Evolutionary conservation across 106 monocot genomes (phyloP), one percentile per base, ranked within the genome.

Genomic region (Gastrodia elata): DNA sequence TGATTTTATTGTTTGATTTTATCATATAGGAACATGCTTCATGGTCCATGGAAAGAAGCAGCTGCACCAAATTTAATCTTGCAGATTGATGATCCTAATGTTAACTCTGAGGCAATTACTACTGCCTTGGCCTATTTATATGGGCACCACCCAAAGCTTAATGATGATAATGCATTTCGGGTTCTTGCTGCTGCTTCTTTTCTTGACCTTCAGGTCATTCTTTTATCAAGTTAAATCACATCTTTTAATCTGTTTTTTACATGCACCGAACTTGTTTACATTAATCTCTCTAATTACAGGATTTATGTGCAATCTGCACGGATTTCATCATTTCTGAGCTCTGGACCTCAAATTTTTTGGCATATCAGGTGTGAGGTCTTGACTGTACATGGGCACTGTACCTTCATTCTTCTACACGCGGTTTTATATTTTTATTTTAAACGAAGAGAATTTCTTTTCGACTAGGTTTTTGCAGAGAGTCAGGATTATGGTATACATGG

Each of bases 31-130:
- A 93, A 93, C 74, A 98, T 98, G 98, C 90, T 98, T 46, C 88
- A 98, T 78, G 98, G 98, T 67, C 98, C 98, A 40, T 98, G 98
- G 98, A 98, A 91, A 71, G 98, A 98, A 80, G 93, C 91, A 37
- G 91, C 73, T 55, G 84, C 88, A 0, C 91, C 93, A 14, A 93
- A 85, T 34, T 37, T 98, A 38, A 80, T 82, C 5, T 83, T 98
- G 77, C 79, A 88, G 24, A 87, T 93, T 27, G 98, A 98, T 68
- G 98, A 98, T 71, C 49, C 88, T 30, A 93, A 98, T 83, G 87
- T 98, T 44, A 89, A 85, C 65, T 84, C 86, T 24, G 93, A 98
- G 44, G 88, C 98, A n/a, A 85, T 98, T 68, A 68, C 80, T 22
- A 81, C 85, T 37, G 86, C 88, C 9, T 77, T 98, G 27, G 91